Evolutionary conservation across 1,284 basidiomycete genomes (phyloP).

Genomic region (Ustilago trichophora): DNA sequence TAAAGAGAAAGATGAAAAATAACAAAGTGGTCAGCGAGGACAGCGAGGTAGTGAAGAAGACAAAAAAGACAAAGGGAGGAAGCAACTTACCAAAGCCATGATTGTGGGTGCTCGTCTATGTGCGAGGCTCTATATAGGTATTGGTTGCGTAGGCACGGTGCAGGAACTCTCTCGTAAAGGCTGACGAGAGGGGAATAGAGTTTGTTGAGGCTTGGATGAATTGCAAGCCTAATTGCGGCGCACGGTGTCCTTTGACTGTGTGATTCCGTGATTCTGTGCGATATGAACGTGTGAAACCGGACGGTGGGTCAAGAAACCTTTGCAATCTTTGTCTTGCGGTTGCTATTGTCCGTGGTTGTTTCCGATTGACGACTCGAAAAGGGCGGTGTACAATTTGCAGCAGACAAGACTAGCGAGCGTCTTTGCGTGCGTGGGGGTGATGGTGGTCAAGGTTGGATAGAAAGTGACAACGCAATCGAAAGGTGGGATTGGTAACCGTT

Average conservation of each 20-base stretch:
- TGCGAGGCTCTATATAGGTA: constrained; percentile 10
- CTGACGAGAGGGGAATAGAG: too few species aligned
- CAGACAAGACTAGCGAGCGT: too few species aligned
- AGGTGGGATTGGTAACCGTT: background rate
- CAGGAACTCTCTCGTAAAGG: too few species aligned
- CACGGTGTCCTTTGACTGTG: too few species aligned
- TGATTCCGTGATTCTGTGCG: background rate
- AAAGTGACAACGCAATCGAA: background rate
- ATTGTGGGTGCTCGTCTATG: constrained; percentile 3
- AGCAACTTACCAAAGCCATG: constrained; percentile 44
- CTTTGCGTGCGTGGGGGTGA: constrained; percentile 11
- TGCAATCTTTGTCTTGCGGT: too few species aligned
- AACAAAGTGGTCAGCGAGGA: too few species aligned
- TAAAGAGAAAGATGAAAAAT: too few species aligned
- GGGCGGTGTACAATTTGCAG: too few species aligned
- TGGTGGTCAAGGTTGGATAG: background rate
- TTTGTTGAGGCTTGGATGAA: too few species aligned
- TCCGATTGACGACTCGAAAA: too few species aligned
- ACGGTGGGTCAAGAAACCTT: constrained; percentile 4
- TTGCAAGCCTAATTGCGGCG: too few species aligned
- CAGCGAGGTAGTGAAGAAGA: too few species aligned
- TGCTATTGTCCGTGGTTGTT: background rate
- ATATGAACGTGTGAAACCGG: constrained; percentile 4
- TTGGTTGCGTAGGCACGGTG: background rate
- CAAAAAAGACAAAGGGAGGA: background rate